A percentile compares a stretch with the other conserved stretches of the same genome.
Evolutionary conservation across 75 land plant genomes (phyloP).

Genomic region (Cupressus sempervirens): DNA sequence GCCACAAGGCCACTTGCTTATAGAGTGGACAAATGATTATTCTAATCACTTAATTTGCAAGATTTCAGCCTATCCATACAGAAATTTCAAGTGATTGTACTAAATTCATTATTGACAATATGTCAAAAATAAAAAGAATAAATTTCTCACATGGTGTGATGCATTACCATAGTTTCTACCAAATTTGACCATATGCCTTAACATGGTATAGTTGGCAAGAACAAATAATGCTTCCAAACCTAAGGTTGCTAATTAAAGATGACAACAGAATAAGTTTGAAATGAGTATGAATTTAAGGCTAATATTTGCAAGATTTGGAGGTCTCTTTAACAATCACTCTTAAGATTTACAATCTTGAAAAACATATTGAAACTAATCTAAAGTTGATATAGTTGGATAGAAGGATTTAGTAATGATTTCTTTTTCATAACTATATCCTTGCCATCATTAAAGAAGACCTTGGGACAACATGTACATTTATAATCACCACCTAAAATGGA

Average conservation of each 20-base stretch:
- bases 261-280: neutral
- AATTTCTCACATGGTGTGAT: neutral
- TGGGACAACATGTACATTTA: slow-evolving; percentile 40
- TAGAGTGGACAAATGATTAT: neutral
- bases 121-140: neutral
- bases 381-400: neutral
- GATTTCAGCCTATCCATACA: neutral
- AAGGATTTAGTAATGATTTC: neutral
- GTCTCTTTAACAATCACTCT: neutral
- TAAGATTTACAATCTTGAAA: neutral
- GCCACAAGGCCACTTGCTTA: neutral
- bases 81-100: neutral
- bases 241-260: neutral
- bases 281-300: neutral
- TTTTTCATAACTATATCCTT: neutral
- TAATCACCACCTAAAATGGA: slow-evolving; percentile 63
- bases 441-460: neutral
- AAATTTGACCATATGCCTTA: neutral
- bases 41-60: neutral
- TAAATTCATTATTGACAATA: neutral
- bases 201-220: neutral
- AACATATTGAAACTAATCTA: neutral
- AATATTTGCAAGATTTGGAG: neutral
- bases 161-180: neutral
- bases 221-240: slow-evolving; percentile 2